Conservation (phyloP, 805 yeast genomes). For the Yamadazyma laniorum region DNA sequence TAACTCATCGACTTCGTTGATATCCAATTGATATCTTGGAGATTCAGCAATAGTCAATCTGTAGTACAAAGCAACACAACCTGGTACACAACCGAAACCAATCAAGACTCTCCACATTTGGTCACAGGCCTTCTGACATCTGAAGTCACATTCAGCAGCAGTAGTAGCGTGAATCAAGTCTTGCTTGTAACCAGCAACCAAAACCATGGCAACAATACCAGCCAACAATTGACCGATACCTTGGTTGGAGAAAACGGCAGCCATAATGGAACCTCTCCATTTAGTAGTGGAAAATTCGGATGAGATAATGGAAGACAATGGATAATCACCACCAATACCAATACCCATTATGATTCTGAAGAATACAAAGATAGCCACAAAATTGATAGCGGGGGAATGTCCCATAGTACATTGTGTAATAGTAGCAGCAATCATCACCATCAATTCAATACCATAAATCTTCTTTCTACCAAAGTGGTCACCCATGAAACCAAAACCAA, state of each 20-base stretch:
- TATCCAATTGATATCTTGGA: constrained; percentile 86
- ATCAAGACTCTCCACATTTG: constrained; percentile 92
- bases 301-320: constrained; percentile 88
- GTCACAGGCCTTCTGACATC: constrained; percentile 77
- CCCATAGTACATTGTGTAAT: constrained; percentile 76
- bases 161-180: constrained; percentile 51
- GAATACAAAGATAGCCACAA: constrained; percentile 70
- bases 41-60: constrained; percentile 94
- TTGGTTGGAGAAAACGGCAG: constrained; percentile 94
- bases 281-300: constrained; percentile 91
- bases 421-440: constrained; percentile 79
- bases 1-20: constrained; percentile 55
- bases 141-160: constrained; percentile 59
- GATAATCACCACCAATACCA: constrained; percentile 98
- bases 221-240: constrained; percentile 94
- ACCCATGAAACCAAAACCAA: constrained; percentile 79
- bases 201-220: constrained; percentile 76
- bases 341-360: constrained; percentile 89
- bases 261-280: constrained; percentile 98
- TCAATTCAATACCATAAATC: constrained; percentile 83
- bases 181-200: constrained; percentile 74
- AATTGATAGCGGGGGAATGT: constrained; percentile 64
- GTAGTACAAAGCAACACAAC: constrained; percentile 77
- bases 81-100: constrained; percentile 92
- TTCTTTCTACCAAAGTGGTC: constrained; percentile 83